Evolutionary conservation across 2,329 filamentous ascomycete genomes (phyloP), one percentile per base, ranked within the genome.

Genomic region (Rhynchosporium graminicola): DNA sequence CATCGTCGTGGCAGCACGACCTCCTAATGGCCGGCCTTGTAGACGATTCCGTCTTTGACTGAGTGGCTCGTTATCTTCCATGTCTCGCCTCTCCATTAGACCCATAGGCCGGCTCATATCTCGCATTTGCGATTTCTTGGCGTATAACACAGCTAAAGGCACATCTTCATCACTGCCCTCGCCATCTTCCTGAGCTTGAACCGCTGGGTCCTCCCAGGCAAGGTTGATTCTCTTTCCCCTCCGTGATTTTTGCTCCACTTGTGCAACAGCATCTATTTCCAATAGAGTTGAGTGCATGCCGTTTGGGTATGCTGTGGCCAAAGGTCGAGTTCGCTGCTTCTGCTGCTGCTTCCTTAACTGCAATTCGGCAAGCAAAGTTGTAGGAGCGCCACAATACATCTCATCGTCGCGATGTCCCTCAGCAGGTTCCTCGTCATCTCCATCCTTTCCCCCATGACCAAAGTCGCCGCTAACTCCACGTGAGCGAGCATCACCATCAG

Each of bases 261-360:
- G 90, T 28, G 91, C 91, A 33, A 97, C 91, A 0, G 92, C 90
- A 72, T 99, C 94, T 68, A 98, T 83, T 73, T 99, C 87, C 0
- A 99, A 81, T 3, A 99, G 81, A 0, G 95, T 99, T 13, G 91
- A 91, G 67, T 95, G 91, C 82, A 96, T 88, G n/a, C 92, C 93
- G 60, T 89, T 87, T 26, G 89, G 88, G 68, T 80, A 81, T 2
- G 77, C 76, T 50, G 82, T 85, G 38, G 84, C 81, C 28, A 87
- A 82, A 13, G 89, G 89, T 28, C 87, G 84, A 36, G 88, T 95
- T 42, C 95, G 87, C 65, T 87, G 81, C 75, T 91, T 93, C 71
- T 96, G 88, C 69, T 97, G 90, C 63, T 91, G 87, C 74, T 99
- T 98, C 57, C 95, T 89, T 67, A 96, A 79, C 74, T 97, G 92